A percentile compares a stretch with the other conserved stretches of the same genome.
Evolutionary conservation across 2,329 filamentous ascomycete genomes (phyloP).

Genomic region (Exophiala sp.): DNA sequence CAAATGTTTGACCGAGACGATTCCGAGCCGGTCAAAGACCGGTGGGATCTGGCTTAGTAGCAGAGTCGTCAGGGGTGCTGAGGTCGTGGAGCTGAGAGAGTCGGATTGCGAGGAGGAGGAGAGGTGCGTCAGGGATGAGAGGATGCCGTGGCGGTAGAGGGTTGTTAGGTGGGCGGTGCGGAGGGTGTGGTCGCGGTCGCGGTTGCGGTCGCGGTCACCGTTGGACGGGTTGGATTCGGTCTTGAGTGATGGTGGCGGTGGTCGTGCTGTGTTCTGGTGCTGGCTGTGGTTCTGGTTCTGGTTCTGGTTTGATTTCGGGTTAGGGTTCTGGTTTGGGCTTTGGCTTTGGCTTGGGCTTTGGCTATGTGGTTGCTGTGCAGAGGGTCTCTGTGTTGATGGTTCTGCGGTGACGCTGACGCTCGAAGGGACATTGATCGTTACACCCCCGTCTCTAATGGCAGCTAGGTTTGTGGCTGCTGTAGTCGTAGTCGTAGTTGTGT

Average conservation of each 20-base stretch:
- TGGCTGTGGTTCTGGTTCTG: neutral
- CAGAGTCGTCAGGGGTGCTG: constrained; percentile 46
- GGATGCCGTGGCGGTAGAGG: constrained; percentile 39
- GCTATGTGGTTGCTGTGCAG: no score
- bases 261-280: no score
- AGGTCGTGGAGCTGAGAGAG: constrained; percentile 41
- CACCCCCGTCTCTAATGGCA: no score
- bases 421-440: no score
- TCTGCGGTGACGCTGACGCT: no score
- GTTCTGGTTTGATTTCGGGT: neutral
- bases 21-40: constrained; percentile 33
- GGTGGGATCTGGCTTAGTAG: constrained; percentile 32
- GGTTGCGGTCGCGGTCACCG: constrained; percentile 12
- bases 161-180: constrained; percentile 43
- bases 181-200: constrained; percentile 32
- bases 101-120: constrained; percentile 36
- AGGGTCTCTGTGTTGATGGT: no score
- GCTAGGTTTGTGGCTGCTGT: no score
- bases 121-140: constrained; percentile 41
- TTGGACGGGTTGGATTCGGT: no score
- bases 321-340: constrained; percentile 27
- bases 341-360: no score
- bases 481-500: no score
- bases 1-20: constrained; percentile 38
- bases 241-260: no score